These are phyloP conservation scores for Suillus brevipes DNA, from an alignment of 768 basidiomycete genomes.

Conservation along the genomic window DNA sequence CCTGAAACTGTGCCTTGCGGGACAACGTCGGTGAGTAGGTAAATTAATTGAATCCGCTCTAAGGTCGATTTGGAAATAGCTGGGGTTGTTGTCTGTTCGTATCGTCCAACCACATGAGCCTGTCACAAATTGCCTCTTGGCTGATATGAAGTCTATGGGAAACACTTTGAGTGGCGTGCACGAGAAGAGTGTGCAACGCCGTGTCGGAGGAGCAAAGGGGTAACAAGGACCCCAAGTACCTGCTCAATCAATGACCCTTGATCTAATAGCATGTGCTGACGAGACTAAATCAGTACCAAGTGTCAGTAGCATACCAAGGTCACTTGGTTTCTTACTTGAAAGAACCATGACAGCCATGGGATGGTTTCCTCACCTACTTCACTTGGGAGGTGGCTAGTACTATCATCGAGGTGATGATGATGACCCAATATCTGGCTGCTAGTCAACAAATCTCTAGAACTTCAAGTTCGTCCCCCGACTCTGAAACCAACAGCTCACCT, in stretches of 20 bases:
- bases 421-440: background rate
- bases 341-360: background rate
- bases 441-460: background rate
- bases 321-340: background rate
- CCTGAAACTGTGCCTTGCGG: too few species aligned
- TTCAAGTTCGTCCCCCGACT: background rate
- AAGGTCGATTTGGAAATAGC: too few species aligned
- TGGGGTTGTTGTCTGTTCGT: background rate
- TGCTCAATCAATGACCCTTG: too few species aligned
- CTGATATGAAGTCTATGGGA: background rate
- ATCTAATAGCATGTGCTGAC: background rate
- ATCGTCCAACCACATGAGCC: background rate
- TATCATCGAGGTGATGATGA: background rate
- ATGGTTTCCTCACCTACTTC: background rate
- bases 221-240: too few species aligned
- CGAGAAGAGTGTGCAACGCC: too few species aligned
- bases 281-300: background rate
- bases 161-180: too few species aligned
- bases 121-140: background rate
- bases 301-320: background rate
- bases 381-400: background rate
- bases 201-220: too few species aligned
- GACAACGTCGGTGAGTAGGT: too few species aligned
- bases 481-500: constrained; percentile 7
- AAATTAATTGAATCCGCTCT: too few species aligned